A percentile compares a stretch with the other conserved stretches of the same genome.
phyloP scores from a whole-genome alignment of 2,329 filamentous ascomycete genomes.

The Sarocladium strictum region DNA sequence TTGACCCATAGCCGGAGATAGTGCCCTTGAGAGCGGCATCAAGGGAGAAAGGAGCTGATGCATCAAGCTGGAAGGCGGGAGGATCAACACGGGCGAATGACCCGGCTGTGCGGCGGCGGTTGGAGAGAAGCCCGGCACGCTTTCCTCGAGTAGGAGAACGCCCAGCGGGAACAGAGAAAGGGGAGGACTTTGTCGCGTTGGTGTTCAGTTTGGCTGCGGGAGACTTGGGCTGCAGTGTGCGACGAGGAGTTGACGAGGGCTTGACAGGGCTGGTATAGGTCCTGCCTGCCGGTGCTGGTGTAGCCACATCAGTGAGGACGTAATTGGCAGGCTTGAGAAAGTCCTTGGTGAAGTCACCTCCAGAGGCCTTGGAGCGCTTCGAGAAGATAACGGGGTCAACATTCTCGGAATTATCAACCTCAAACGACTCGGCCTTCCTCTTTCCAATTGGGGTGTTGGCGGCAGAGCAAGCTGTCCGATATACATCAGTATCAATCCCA shows the following conservation, averaged over 20 bases:
- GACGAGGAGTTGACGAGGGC: conserved; percentile 28
- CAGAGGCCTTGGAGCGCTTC: conserved; percentile 52
- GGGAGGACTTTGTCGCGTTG: conserved; percentile 39
- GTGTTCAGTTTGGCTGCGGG: conserved; percentile 41
- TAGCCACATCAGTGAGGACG: conserved; percentile 35
- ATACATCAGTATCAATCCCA: background rate
- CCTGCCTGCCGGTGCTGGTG: conserved; percentile 21
- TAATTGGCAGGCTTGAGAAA: conserved; percentile 41
- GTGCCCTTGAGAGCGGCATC: conserved; percentile 78
- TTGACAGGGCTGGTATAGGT: conserved; percentile 26
- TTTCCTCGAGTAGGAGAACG: conserved; percentile 72
- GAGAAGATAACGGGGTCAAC: conserved; percentile 51
- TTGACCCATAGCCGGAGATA: conserved; percentile 54
- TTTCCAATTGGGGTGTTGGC: conserved; percentile 34
- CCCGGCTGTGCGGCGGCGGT: conserved; percentile 59
- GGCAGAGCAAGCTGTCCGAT: conserved; percentile 30
- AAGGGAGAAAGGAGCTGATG: conserved; percentile 70
- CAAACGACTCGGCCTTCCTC: conserved; percentile 51
- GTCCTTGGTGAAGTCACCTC: conserved; percentile 30
- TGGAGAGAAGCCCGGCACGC: conserved; percentile 61
- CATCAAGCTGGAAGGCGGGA: conserved; percentile 49
- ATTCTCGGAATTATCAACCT: conserved; percentile 53
- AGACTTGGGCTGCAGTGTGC: conserved; percentile 47
- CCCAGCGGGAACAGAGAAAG: conserved; percentile 65
- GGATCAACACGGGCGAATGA: conserved; percentile 61